These are phyloP conservation scores for Boletus subparvulus DNA, from an alignment of 768 basidiomycete species.

Conservation along the genomic window DNA sequence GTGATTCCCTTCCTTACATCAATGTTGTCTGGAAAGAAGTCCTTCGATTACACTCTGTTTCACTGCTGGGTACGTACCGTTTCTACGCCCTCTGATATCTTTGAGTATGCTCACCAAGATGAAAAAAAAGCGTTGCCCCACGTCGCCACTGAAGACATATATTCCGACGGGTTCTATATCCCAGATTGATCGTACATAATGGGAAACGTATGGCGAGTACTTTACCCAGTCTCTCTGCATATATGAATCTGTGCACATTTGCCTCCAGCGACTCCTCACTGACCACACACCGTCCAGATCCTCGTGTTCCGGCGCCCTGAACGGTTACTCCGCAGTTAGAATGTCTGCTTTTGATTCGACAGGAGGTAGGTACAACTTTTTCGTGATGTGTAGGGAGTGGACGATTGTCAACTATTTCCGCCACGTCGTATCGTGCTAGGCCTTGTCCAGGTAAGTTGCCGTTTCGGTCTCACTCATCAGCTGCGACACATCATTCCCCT, in stretches of 20 bases:
- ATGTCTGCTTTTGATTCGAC: conserved; percentile 28
- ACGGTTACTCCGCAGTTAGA: conserved; percentile 12
- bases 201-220: conserved; percentile 27
- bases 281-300: conserved; percentile 35
- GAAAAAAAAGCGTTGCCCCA: conserved; percentile 14
- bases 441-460: conserved; percentile 17
- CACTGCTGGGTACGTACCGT: conserved; percentile 11
- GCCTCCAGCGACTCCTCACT: no score
- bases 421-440: conserved; percentile 1
- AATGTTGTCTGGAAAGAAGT: conserved; percentile 27
- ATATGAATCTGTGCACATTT: neutral
- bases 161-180: conserved; percentile 13
- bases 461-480: neutral
- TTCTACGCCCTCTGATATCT: conserved; percentile 21
- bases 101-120: neutral
- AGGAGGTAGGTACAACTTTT: conserved; percentile 18
- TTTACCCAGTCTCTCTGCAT: neutral
- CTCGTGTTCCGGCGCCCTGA: conserved; percentile 41
- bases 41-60: conserved; percentile 18
- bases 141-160: conserved; percentile 20
- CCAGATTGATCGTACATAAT: conserved; percentile 25
- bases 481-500: neutral
- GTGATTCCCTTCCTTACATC: no score
- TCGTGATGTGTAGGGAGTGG: no score
- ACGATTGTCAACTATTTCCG: neutral